Evolutionary conservation across 768 basidiomycete genomes (phyloP), one percentile per base, ranked within the genome.

Genomic region (Boletus pseudo-olivaceus): DNA sequence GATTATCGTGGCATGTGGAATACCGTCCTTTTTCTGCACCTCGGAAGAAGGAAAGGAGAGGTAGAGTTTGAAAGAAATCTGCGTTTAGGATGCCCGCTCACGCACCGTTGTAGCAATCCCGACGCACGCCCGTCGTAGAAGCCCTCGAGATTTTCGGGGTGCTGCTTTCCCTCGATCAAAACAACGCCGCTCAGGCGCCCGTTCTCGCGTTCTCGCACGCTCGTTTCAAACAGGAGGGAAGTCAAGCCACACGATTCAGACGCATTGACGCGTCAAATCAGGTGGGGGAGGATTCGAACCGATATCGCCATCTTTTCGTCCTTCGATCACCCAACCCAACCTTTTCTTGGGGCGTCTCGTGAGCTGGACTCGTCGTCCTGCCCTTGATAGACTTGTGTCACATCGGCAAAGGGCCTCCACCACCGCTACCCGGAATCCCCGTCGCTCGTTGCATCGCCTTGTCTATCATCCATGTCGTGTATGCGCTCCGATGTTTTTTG

Each of bases 171-270:
- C 5, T 38, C 57, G 1, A 20, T 9, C 5, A 23, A 41, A 23
- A 23, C 7, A 32, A 23, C 11, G 2, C 53, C 9, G 15, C 19
- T 23, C 42, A 48, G 3, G 49, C 12, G 33, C 29, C 12, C 58
- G 52, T 34, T 56, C 66, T 41, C 65, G 65, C 15, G 23, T 68
- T 15, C 63, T 70, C 9, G 39, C 63, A 9, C 67, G 70, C 39
- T 66, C 57, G 1, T 70, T 68, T 70, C 68, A 34, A 68, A 70
- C 33, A 68, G 68, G 68, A 51, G 4, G 39, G 7, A 35, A 5
- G 1, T 27, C 20, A 26, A 38, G 3, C 15, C 30, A 41, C 17
- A 4, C 10, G n/a, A 7, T 20, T n/a, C 30, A 10, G 42, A 7
- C 14, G 4, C 10, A 1, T 33, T 57, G 26, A 58, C n/a, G 27